A percentile compares a stretch with the other conserved stretches of the same genome.
Evolutionary conservation across 495 filamentous ascomycete species (phyloP).

Genomic region (Cudoniella acicularis): DNA sequence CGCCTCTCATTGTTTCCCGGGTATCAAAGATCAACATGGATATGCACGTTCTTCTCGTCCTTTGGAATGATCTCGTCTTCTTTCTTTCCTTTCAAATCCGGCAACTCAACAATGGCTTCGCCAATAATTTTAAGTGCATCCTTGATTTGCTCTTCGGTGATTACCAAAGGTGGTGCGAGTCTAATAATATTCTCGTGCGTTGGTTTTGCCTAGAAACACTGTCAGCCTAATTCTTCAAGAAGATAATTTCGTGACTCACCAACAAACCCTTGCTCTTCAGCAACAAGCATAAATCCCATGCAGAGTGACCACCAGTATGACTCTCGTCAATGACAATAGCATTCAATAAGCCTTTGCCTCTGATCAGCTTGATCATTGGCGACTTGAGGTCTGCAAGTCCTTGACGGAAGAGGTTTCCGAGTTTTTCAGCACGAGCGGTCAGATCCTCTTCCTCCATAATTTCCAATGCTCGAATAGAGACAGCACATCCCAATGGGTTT

Average conservation of each 20-base stretch:
- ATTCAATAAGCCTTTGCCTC: conserved; percentile 93
- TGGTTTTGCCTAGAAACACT: conserved; percentile 74
- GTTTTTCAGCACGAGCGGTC: conserved; percentile 71
- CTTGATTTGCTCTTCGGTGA: conserved; percentile 80
- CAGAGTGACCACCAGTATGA: conserved; percentile 75
- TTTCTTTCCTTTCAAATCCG: conserved; percentile 29
- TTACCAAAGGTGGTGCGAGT: conserved; percentile 84
- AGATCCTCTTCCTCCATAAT: conserved; percentile 88
- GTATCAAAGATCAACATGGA: conserved; percentile 1
- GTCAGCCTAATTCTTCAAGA: not conserved
- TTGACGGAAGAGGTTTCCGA: conserved; percentile 82
- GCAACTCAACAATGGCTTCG: conserved; percentile 66
- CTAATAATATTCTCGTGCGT: conserved; percentile 98
- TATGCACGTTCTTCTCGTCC: conserved; percentile 23
- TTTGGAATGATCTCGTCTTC: conserved; percentile 19
- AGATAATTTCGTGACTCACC: too few relatives aligned
- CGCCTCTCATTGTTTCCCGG: not conserved
- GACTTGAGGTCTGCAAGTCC: conserved; percentile 66
- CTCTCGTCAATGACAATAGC: conserved; percentile 95
- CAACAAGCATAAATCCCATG: conserved; percentile 97
- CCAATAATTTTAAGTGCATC: conserved; percentile 70
- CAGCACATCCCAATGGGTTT: conserved; percentile 94
- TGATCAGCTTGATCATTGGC: conserved; percentile 76
- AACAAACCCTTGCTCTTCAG: conserved; percentile 94
- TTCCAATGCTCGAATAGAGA: conserved; percentile 94